Evolutionary conservation across 495 filamentous ascomycete genomes (phyloP), one percentile per base, ranked within the genome.

Genomic region (Lasiosphaeris hirsuta): DNA sequence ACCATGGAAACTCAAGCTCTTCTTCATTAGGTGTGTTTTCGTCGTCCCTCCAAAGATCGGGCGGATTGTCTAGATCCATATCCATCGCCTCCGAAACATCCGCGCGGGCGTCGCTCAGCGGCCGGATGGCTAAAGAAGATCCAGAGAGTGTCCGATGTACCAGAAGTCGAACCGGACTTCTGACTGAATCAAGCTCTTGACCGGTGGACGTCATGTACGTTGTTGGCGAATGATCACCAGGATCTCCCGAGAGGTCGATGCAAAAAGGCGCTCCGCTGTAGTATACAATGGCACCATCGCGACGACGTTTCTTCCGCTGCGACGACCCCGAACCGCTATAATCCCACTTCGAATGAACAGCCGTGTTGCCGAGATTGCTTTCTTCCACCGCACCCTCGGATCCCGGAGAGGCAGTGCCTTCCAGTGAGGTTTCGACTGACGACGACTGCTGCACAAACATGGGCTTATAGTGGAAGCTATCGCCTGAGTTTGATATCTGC

Each of bases 271-370:
- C 84, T 19, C 83, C 81, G 53, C 85, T 87, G 69, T 92, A 93
- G 66, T 87, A 93, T 46, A 90, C 87, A 61, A 92, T 90, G 15
- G 89, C 86, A 10, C 90, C 89, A 62, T 83, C 85, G 14, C 78
- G 78, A 10, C 70, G 73, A 37, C 70, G 74, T 50, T 63, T 76
- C 58, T 71, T 72, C 51, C 75, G 71, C 49, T 72, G 71, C 19
- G 70, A 67, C 36, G 70, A 68, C 44, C 72, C 75, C 30, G 68
- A 78, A 40, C 75, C 71, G 59, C 74, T 78, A 33, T 70, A 72
- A 38, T 67, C 70, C 69, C 67, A 73, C 53, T 59, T 62, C 18
- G 73, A 76, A 30, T 30, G 23, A 30, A 30, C 23, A 5, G 23
- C 23, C 23, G 23, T 30, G 41, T 61, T 61, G 15, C 48, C 72